Base-by-base conservation (phyloP, 1,284 basidiomycete species). In the Ceratobasidium sp. region DNA sequence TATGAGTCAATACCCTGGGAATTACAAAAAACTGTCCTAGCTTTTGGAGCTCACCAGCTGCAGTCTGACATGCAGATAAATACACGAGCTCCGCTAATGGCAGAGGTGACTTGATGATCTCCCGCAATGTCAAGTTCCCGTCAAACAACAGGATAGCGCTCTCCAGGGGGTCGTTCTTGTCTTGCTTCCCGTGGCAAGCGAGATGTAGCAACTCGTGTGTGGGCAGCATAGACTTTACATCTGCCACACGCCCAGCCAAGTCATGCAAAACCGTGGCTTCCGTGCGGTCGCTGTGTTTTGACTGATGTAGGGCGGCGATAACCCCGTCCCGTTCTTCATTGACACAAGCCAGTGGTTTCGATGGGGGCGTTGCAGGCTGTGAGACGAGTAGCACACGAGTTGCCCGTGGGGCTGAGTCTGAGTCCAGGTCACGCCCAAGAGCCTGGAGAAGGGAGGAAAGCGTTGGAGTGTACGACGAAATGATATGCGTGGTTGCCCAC, bases 61-160 rank as follows among this genome's bases (percentile, higher is more conserved):
- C 68, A 2, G 68, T 71, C 18, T 77, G 76, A 48, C 76, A 77
- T 12, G 76, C 76, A 23, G 76, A 77, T n/a, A 77, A 54, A 27
- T 68, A 60, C 10, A 68, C 76, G 14, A 77, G 59, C 46, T 77
- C 76, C 12, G 76, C 76, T 16, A 12, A 30, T 23, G 54, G 76
- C n/a, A 68, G 67, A 1, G 52, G 52, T 20, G 38, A 50, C 38
- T 71, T 57, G 59, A 77, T 69, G 52, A 77, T 77, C 16, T 77
- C 76, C 3, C 64, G 48, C n/a, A 77, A 35, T 33, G 64, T 69
- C 35, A 77, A 30, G 14, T 67, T 35, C 1, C 66, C 76, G 41
- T 77, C 67, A 33, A 50, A 44, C 10, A 59, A 20, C 27, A 59
- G 6, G 48, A 60, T 60, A 10, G 41, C 41, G 30, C 65, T 60